Evolutionary conservation across 2,329 filamentous ascomycete genomes (phyloP), one percentile per base, ranked within the genome.

Genomic region (Neopestalotiopsis rosae): DNA sequence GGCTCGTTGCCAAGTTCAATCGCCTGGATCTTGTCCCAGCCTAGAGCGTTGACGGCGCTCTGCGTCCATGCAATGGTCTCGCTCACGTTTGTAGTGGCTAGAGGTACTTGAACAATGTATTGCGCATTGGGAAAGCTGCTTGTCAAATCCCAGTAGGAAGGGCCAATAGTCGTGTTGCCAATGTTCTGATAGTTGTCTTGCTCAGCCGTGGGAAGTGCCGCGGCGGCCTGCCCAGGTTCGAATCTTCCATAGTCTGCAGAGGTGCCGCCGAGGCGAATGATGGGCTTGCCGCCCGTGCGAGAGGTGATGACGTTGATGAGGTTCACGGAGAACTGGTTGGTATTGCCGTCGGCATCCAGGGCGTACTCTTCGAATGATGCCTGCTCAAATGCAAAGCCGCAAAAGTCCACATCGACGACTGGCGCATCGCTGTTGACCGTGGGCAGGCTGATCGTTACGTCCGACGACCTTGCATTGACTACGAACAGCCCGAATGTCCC

Each of bases 1-100:
- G 79, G 71, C 68, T 81, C 79, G 49, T 81, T 80, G 13, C 80
- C 80, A 2, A 76, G 73, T 69, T 80, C 78, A 40, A 81, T 79
- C 4, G 78, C 77, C 64, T 80, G 77, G n/a, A 81, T 79, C 20
- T 71, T 74, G 57, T 77, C 75, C 6, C 78, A 40, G 4, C 78
- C 77, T 38, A 81, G 75, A 5, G 61, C 69, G 3, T 74, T 69
- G 0, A 78, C 72, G 0, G 78, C 79, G 6, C 76, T 73, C 32
- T 74, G 73, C 2, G 74, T 72, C 80, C 80, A 81, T 1, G 76
- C 75, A 17, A 80, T 69, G 0, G 79, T 69, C 69, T 80, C 79
- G 64, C 75, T 79, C 12, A 80, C 69, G 58, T 81, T 80, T 5
- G 75, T 76, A 17, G 76, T 79, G 2, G 79, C 79, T 17, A 81